Base-by-base conservation (phyloP, 148 eudicot genomes). In the Talinum fruticosum region DNA sequence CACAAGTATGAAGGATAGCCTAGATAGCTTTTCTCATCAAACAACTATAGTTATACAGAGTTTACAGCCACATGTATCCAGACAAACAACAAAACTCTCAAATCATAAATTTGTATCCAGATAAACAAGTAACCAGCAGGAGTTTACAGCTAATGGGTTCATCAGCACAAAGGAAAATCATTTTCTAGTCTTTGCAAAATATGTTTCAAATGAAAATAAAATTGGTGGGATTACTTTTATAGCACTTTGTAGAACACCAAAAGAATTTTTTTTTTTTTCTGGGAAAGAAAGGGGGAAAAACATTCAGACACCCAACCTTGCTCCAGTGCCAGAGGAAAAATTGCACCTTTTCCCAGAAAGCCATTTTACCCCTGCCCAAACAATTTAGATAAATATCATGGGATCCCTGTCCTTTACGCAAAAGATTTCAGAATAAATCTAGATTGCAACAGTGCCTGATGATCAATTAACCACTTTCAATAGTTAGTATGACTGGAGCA, bases 21-120 rank as follows among this genome's bases (percentile, higher is more conserved):
- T 53, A 32, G 45, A 29, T 37, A 75, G 49, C 53, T 69, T 36
- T 24, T 30, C 8, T 49, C 57, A 76, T 72, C 47, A 76, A 26
- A 66, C 30, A 13, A 41, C 18, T 30, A 32, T 19, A 41, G 4
- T 28, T 24, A n/a, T 36, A 23, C 33, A 26, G 24, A 51, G 15
- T n/a, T 28, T 34, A 69, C 24, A 78, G n/a, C 69, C 38, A 32
- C 59, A 61, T 28, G 51, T 34, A 59, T 71, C 41, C 24, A 10
- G 41, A n/a, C n/a, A 14, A 18, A 71, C 33, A 71, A 59, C 15
- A 13, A 71, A 32, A 19, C 32, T n/a, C 3, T n/a, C 41, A 23
- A 28, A 78, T 23, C 57, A 45, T 41, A 69, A 53, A 29, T 30
- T 71, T 57, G 21, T 28, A 14, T 35, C 41, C 21, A 15, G 37